Percentiles rank a stretch among this genome's conserved stretches.
phyloP scores from a whole-genome alignment of 2,329 filamentous ascomycete species.

The Sordariomycetes sp. region DNA sequence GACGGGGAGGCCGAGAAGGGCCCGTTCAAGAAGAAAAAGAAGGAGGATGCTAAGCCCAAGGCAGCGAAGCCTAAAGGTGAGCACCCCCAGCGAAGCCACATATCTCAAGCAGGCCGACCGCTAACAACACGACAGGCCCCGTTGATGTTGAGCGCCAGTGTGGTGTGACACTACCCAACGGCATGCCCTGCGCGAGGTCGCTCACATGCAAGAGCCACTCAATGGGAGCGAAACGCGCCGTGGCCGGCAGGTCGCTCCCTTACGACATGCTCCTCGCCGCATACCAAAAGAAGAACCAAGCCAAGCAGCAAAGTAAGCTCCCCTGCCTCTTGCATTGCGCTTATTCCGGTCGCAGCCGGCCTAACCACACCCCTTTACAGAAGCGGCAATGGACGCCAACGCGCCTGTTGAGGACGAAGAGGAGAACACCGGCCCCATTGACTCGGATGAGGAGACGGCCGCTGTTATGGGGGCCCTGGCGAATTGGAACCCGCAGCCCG shows the following conservation, averaged over 20 bases:
- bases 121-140: conserved; percentile 41
- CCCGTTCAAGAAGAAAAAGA: conserved; percentile 87
- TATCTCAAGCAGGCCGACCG: neutral
- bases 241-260: conserved; percentile 75
- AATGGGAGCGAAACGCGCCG: conserved; percentile 89
- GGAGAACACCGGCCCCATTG: conserved; percentile 72
- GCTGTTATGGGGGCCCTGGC: conserved; percentile 74
- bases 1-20: conserved; percentile 70
- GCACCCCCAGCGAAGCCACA: neutral
- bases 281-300: conserved; percentile 97
- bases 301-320: conserved; percentile 83
- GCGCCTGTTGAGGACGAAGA: conserved; percentile 81
- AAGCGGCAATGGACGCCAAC: conserved; percentile 90
- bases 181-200: conserved; percentile 76
- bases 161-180: conserved; percentile 76
- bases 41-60: conserved; percentile 81
- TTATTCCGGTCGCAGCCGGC: neutral
- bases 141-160: conserved; percentile 93
- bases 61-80: conserved; percentile 71
- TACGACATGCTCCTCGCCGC: conserved; percentile 86
- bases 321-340: neutral
- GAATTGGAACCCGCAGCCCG: conserved; percentile 66
- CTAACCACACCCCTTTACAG: conserved; percentile 30
- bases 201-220: conserved; percentile 88
- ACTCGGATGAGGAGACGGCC: conserved; percentile 90